A percentile compares a stretch with the other conserved stretches of the same genome.
Evolutionary conservation across 2,329 filamentous ascomycete species (phyloP).

Genomic region (Alternaria viburni): DNA sequence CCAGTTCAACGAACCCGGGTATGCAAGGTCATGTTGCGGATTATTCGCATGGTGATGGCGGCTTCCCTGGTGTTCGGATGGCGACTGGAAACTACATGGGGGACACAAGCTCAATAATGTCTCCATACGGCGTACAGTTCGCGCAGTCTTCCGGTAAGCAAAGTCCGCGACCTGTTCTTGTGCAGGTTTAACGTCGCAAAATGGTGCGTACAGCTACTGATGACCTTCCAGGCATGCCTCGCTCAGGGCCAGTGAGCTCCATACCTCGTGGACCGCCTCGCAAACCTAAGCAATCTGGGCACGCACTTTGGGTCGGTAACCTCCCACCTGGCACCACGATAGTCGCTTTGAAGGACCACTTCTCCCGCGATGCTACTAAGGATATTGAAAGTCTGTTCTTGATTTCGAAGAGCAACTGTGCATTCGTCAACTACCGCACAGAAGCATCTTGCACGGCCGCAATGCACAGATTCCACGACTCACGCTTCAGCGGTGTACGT

Average conservation of each 20-base stretch:
- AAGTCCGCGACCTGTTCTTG: background rate
- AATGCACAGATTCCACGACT: slow-evolving; percentile 87
- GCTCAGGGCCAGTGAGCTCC: slow-evolving; percentile 35
- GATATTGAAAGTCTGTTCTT: slow-evolving; percentile 89
- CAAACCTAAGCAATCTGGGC: slow-evolving; percentile 74
- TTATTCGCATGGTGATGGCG: slow-evolving; percentile 26
- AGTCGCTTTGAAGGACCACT: slow-evolving; percentile 86
- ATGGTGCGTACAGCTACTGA: background rate
- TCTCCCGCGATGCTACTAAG: slow-evolving; percentile 75
- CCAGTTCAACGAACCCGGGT: slow-evolving; percentile 28
- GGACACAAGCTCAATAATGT: slow-evolving; percentile 23
- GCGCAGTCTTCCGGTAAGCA: slow-evolving; percentile 30
- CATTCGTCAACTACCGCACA: slow-evolving; percentile 92
- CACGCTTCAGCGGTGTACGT: slow-evolving; percentile 82
- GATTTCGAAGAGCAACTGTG: slow-evolving; percentile 96
- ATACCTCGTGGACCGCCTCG: slow-evolving; percentile 67
- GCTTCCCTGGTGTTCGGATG: slow-evolving; percentile 23
- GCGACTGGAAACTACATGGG: slow-evolving; percentile 16
- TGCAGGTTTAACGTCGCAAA: background rate
- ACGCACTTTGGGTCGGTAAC: slow-evolving; percentile 96
- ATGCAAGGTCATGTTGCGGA: slow-evolving; percentile 32
- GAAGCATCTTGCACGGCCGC: slow-evolving; percentile 77
- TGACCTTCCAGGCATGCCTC: slow-evolving; percentile 24
- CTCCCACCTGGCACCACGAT: slow-evolving; percentile 83
- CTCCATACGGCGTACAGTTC: slow-evolving; percentile 25